Evolutionary conservation across 2,329 filamentous ascomycete species (phyloP), one percentile per base, ranked within the genome.

Genomic region (Scedosporium apiospermum): DNA sequence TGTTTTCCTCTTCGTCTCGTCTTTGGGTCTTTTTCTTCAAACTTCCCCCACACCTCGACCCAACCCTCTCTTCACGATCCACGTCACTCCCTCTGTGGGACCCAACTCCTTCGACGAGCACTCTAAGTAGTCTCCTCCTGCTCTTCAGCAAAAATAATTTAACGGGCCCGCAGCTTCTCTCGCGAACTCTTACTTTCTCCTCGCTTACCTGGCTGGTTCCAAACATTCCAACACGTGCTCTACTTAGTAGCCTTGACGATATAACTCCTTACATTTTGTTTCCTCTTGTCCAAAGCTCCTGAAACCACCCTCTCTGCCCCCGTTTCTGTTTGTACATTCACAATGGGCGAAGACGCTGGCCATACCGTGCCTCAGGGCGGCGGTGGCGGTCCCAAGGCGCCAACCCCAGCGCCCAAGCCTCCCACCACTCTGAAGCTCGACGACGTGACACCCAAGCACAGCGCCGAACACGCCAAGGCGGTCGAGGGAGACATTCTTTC

Each of bases 401-500:
- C 44, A 1, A n/a, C 26, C 9, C 16, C 21, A 6, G 2, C 26
- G 23, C 34, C 23, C 14, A 21, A 57, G 60, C 26, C 27, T 3
- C 49, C 49, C 5, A 21, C 60, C 2, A 1, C 60, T 21, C 49
- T 62, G 18, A n/a, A 62, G 16, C 44, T 61, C 23, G 41, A 49
- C 46, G 46, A 46, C 6, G 49, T 27, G 23, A 55, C 59, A 6
- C 49, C 60, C 7, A 62, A 58, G 57, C 12, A n/a, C 41, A 63
- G 57, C 61, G 46, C 46, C 46, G 61, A 62, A 12, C 49, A 34
- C 27, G 4, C 16, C 53, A 27, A 27, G 60, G 30, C 12, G 53
- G 30, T n/a, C 6, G 23, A 42, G n/a, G 61, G 46, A 23, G 57
- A 63, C 16, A 46, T 63, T n/a, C 21, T 59, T 23, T 63, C 61